Evolutionary conservation across 805 yeast genomes (phyloP).

Genomic region (Kazachstania africana): DNA sequence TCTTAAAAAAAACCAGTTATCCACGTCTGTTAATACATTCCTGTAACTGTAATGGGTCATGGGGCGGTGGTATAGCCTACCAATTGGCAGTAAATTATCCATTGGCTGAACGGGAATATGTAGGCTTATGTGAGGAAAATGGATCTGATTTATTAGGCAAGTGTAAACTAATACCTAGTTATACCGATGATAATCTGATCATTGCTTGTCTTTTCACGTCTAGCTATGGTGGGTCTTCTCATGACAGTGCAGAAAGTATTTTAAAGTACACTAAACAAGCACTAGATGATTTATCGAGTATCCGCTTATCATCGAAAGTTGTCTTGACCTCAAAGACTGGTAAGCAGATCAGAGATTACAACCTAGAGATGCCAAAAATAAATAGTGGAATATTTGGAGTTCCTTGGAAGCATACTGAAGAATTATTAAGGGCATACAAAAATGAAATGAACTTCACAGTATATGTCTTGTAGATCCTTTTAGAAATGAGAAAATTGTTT

Average conservation of each 20-base stretch:
- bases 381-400: conserved; percentile 73
- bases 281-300: conserved; percentile 31
- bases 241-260: conserved; percentile 36
- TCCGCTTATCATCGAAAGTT: conserved; percentile 1
- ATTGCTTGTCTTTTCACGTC: conserved; percentile 71
- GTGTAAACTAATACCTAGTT: conserved; percentile 18
- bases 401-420: conserved; percentile 66
- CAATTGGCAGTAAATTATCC: conserved; percentile 45
- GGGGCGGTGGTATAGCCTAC: conserved; percentile 82
- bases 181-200: conserved; percentile 8
- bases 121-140: conserved; percentile 13
- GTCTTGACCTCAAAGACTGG: conserved; percentile 2
- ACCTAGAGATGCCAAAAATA: conserved; percentile 58
- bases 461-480: conserved; percentile 25
- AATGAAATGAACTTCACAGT: conserved; percentile 10
- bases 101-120: conserved; percentile 39
- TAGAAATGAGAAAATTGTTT: background rate
- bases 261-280: conserved; percentile 40
- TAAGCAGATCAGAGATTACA: conserved; percentile 6
- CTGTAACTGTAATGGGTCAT: conserved; percentile 64
- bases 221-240: conserved; percentile 34
- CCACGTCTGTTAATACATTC: conserved; percentile 58
- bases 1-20: conserved; percentile 4
- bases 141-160: conserved; percentile 36
- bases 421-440: conserved; percentile 27